Percentiles rank a stretch among this genome's conserved stretches.
phyloP scores from a whole-genome alignment of 1,284 basidiomycete species.

The Binderoboletus segoi region DNA sequence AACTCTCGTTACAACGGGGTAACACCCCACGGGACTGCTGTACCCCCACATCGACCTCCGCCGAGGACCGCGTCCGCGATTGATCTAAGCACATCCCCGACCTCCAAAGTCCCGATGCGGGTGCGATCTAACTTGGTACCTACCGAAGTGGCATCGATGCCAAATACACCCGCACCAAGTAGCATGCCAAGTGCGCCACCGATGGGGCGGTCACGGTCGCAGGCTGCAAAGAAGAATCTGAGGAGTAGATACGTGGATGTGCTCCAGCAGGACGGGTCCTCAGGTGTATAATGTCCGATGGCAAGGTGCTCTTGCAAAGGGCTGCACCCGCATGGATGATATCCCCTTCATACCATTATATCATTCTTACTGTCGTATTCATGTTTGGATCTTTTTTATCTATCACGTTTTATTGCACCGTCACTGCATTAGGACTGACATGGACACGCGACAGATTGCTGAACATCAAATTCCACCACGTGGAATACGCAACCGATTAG shows the following conservation, averaged over 20 bases:
- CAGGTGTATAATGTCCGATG: constrained; percentile 15
- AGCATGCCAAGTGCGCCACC: constrained; percentile 45
- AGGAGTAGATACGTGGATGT: constrained; percentile 86
- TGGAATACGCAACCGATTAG: constrained; percentile 34
- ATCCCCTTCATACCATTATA: constrained; percentile 24
- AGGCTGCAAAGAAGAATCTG: constrained; percentile 70
- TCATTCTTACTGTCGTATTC: constrained; percentile 17
- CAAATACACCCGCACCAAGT: constrained; percentile 38
- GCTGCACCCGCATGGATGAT: constrained; percentile 2
- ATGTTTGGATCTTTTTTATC: constrained; percentile 32
- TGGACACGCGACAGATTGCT: constrained; percentile 5
- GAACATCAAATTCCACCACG: not conserved
- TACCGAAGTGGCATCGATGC: constrained; percentile 36
- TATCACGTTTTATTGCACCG: constrained; percentile 24
- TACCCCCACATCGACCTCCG: constrained; percentile 44
- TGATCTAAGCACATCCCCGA: constrained; percentile 54
- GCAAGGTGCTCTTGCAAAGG: not conserved
- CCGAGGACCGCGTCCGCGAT: constrained; percentile 64
- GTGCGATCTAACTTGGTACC: constrained; percentile 70
- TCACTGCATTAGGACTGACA: constrained; percentile 3
- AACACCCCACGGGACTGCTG: constrained; percentile 20
- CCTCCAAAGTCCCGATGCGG: constrained; percentile 53
- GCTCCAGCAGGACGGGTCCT: constrained; percentile 58
- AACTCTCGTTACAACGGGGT: constrained; percentile 33
- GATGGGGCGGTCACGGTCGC: constrained; percentile 58